A percentile compares a stretch with the other conserved stretches of the same genome.
These are phyloP conservation scores for Coemansia javaensis DNA, from an alignment of 192 early-diverging fungal species.

Conservation along the genomic window DNA sequence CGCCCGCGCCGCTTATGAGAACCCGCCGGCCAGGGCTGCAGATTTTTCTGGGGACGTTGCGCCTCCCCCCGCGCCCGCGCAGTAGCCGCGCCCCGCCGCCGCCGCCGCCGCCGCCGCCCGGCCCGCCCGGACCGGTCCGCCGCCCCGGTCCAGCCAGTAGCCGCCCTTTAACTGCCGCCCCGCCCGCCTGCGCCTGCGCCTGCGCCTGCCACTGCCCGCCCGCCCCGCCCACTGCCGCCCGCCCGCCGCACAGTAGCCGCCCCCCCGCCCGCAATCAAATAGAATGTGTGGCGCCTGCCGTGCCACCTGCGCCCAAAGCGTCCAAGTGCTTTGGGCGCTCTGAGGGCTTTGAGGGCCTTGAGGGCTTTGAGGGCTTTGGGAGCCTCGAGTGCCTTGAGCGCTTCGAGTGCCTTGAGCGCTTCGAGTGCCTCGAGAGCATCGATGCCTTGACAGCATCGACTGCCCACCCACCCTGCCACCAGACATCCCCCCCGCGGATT, in stretches of 20 bases:
- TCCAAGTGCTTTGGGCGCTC: too few relatives aligned
- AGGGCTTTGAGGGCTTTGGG: too few relatives aligned
- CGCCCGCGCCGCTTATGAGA: conserved; percentile 25
- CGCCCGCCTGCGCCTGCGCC: too few relatives aligned
- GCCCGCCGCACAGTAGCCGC: background rate
- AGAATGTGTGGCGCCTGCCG: background rate
- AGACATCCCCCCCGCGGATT: too few relatives aligned
- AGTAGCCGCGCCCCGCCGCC: conserved; percentile 6
- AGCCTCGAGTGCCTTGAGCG: too few relatives aligned
- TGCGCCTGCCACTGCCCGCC: background rate
- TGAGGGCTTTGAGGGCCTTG: too few relatives aligned
- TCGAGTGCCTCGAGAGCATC: too few relatives aligned
- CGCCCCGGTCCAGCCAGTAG: conserved; percentile 6
- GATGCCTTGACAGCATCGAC: too few relatives aligned
- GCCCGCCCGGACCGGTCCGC: too few relatives aligned
- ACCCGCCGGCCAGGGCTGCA: conserved; percentile 13
- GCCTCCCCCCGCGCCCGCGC: conserved; percentile 7
- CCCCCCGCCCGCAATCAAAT: background rate
- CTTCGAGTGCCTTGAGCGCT: too few relatives aligned
- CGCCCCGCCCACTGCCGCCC: conserved; percentile 6
- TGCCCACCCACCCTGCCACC: too few relatives aligned
- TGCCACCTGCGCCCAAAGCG: too few relatives aligned
- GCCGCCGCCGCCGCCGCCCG: background rate
- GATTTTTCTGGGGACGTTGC: conserved; percentile 23
- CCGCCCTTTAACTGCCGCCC: conserved; percentile 14